These are phyloP conservation scores for Phoma sp. DNA, from an alignment of 2,329 filamentous ascomycete genomes.

Conservation along the genomic window DNA sequence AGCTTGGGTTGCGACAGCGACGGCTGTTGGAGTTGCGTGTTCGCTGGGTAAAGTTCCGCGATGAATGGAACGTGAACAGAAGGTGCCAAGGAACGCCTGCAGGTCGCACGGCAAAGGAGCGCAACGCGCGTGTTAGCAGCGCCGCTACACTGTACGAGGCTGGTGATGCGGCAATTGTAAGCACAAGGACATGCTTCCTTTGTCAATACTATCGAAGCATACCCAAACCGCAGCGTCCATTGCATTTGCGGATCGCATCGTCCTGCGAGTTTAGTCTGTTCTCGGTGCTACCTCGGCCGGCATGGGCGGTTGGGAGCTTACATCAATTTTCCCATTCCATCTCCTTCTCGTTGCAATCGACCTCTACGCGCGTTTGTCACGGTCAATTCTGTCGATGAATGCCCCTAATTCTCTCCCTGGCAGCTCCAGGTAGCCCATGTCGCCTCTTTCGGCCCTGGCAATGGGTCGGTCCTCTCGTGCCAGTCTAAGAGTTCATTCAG, in stretches of 20 bases:
- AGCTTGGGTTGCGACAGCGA: constrained; percentile 22
- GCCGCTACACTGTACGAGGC: neutral
- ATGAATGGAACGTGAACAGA: constrained; percentile 29
- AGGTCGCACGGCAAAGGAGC: constrained; percentile 12
- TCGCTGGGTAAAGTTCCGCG: constrained; percentile 34
- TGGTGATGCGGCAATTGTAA: neutral
- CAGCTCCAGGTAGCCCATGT: constrained; percentile 41
- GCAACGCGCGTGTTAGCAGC: neutral
- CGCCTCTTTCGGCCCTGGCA: constrained; percentile 25
- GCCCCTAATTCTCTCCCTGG: constrained; percentile 41
- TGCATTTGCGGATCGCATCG: neutral
- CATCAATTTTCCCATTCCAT: constrained; percentile 16
- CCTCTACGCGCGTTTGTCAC: constrained; percentile 18
- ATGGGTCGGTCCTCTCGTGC: constrained; percentile 19
- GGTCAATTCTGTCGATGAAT: constrained; percentile 44
- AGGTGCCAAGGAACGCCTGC: constrained; percentile 32
- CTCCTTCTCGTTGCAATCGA: constrained; percentile 21
- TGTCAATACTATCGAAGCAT: neutral
- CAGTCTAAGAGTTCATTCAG: neutral
- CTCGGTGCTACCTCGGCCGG: constrained; percentile 8
- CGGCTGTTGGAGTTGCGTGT: constrained; percentile 25
- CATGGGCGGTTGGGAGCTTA: neutral
- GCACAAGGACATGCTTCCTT: neutral
- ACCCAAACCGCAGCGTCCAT: neutral
- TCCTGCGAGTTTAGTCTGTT: neutral